phyloP scores from a whole-genome alignment of 2,329 filamentous ascomycete species.

The Neonectria ditissima region DNA sequence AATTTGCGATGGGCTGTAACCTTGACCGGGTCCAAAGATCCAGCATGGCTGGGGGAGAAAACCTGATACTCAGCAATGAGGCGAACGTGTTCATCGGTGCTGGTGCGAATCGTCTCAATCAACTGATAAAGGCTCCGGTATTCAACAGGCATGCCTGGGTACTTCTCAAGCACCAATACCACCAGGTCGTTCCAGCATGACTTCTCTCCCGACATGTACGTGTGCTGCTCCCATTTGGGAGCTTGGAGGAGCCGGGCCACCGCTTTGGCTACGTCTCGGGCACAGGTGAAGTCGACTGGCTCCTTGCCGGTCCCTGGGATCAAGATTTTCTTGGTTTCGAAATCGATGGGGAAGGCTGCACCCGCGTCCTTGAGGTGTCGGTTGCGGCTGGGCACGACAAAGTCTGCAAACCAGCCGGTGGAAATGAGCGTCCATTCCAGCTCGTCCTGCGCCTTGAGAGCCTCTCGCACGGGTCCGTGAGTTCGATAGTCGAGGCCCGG shows the following conservation, averaged over 20 bases:
- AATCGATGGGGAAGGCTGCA: background rate
- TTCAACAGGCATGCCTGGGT: background rate
- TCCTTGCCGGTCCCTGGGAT: background rate
- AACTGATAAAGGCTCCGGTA: background rate
- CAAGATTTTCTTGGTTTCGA: background rate
- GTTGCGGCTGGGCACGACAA: background rate
- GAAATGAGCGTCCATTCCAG: conserved; percentile 34
- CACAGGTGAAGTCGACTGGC: background rate
- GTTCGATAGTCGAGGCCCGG: conserved; percentile 25
- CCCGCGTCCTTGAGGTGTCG: background rate
- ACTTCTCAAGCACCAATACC: background rate
- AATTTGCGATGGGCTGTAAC: background rate
- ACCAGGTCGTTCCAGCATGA: background rate
- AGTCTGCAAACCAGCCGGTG: conserved; percentile 31
- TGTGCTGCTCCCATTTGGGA: background rate
- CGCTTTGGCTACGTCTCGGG: background rate
- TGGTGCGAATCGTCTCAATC: background rate
- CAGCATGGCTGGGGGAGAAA: background rate
- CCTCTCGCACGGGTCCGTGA: conserved; percentile 15
- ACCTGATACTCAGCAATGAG: background rate
- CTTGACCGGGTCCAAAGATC: background rate
- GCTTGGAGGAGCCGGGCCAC: background rate
- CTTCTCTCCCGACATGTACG: background rate
- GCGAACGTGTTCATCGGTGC: background rate
- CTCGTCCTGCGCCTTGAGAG: conserved; percentile 20